A percentile compares a stretch with the other conserved stretches of the same genome.
Conservation (phyloP, 164 flowering plant species). For the Dillenia suffruticosa region DNA sequence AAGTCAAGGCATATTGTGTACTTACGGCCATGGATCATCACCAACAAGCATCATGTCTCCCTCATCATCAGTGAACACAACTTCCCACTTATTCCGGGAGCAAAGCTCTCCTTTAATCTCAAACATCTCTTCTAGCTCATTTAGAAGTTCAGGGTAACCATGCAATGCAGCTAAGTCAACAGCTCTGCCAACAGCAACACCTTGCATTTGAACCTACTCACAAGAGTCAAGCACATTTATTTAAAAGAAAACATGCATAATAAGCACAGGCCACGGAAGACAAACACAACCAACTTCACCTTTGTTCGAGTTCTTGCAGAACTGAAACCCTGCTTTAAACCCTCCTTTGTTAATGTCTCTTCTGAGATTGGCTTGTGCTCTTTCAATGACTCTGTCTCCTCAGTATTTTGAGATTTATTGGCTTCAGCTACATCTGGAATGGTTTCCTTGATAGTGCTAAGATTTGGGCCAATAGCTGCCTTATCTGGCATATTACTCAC, state of each 20-base stretch:
- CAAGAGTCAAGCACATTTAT: background rate
- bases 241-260: background rate
- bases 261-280: background rate
- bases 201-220: conserved; percentile 79
- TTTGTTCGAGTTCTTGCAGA: conserved; percentile 53
- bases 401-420: conserved; percentile 54
- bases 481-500: conserved; percentile 14
- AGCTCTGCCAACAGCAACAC: conserved; percentile 78
- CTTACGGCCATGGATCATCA: conserved; percentile 88
- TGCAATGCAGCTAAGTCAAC: conserved; percentile 53
- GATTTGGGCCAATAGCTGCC: conserved; percentile 17
- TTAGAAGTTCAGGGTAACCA: conserved; percentile 50
- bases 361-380: conserved; percentile 32
- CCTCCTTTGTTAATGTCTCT: conserved; percentile 37
- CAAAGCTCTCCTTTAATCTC: conserved; percentile 67
- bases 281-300: conserved; percentile 21
- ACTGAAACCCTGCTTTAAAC: conserved; percentile 30
- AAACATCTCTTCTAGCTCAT: conserved; percentile 70
- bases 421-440: conserved; percentile 27
- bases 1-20: background rate
- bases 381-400: conserved; percentile 38
- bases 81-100: conserved; percentile 47
- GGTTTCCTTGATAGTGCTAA: conserved; percentile 28
- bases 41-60: conserved; percentile 91
- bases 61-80: conserved; percentile 73